These are phyloP conservation scores for Euphorbia celastroides DNA, from an alignment of 441 rosid species.

Conservation along the genomic window DNA sequence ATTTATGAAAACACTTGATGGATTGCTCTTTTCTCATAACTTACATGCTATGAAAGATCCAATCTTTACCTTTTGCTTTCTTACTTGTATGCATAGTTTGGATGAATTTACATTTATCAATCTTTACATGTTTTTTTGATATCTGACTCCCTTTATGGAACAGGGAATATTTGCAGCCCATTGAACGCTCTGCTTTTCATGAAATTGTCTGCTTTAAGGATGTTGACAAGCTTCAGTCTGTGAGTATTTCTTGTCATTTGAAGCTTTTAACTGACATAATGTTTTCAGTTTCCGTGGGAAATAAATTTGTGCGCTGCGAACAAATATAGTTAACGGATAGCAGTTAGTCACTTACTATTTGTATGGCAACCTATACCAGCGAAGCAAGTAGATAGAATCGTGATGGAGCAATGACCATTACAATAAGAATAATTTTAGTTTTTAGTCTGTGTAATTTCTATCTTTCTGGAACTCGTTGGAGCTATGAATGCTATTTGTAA, in stretches of 20 bases:
- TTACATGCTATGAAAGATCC: neutral
- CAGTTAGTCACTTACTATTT: neutral
- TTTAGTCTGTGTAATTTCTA: no score
- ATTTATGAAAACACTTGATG: neutral
- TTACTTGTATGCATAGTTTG: neutral
- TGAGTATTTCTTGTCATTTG: conserved; percentile 30
- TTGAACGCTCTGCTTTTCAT: conserved; percentile 63
- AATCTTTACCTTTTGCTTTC: neutral
- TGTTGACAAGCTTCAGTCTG: conserved; percentile 66
- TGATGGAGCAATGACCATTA: no score
- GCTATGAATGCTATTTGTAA: no score
- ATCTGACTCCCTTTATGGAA: conserved; percentile 22
- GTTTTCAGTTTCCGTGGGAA: neutral
- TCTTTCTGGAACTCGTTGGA: no score
- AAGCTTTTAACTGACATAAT: conserved; percentile 10
- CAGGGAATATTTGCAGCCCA: conserved; percentile 76
- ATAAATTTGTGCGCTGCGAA: neutral
- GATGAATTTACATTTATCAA: neutral
- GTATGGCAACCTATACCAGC: neutral
- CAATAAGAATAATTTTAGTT: no score
- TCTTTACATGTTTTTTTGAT: conserved; percentile 8
- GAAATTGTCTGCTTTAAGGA: conserved; percentile 78
- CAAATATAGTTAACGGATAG: neutral
- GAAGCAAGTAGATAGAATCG: neutral
- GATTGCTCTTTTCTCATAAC: neutral